These are phyloP conservation scores for Purpureocillium lavendulum DNA, from an alignment of 2,329 filamentous ascomycete species.

Conservation along the genomic window DNA sequence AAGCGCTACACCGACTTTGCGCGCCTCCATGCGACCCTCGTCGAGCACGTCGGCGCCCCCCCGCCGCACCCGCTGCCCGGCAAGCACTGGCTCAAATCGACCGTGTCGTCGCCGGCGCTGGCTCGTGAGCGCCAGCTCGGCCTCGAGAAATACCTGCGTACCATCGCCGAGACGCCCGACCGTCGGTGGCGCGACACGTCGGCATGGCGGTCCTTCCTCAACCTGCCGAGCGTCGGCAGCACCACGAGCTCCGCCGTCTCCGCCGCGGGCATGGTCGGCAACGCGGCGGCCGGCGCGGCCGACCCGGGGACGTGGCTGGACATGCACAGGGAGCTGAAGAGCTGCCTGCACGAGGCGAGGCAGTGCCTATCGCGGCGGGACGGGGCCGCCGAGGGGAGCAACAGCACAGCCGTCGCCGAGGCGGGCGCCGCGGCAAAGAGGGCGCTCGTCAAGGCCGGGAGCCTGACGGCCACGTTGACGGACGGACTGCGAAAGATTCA, in stretches of 20 bases:
- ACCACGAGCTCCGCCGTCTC: conserved; percentile 39
- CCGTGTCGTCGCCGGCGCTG: conserved; percentile 58
- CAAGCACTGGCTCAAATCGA: conserved; percentile 73
- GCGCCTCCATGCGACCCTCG: conserved; percentile 55
- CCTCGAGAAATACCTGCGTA: conserved; percentile 63
- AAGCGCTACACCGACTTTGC: conserved; percentile 80
- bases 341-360: conserved; percentile 56
- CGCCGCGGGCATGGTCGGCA: conserved; percentile 34
- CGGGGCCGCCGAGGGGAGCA: conserved; percentile 30
- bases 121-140: conserved; percentile 61
- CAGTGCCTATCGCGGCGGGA: conserved; percentile 60
- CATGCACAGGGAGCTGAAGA: conserved; percentile 65
- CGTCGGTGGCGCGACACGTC: conserved; percentile 66
- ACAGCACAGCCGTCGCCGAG: conserved; percentile 41
- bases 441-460: conserved; percentile 59
- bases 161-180: conserved; percentile 66
- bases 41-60: conserved; percentile 47
- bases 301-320: conserved; percentile 70
- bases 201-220: conserved; percentile 66
- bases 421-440: conserved; percentile 68
- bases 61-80: conserved; percentile 61
- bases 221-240: conserved; percentile 48
- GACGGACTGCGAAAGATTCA: conserved; percentile 54
- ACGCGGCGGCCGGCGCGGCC: conserved; percentile 30
- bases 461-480: conserved; percentile 54